A percentile compares a stretch with the other conserved stretches of the same genome.
Evolutionary conservation across 192 early-diverging fungal genomes (phyloP).

Genomic region (Endogone sp.): DNA sequence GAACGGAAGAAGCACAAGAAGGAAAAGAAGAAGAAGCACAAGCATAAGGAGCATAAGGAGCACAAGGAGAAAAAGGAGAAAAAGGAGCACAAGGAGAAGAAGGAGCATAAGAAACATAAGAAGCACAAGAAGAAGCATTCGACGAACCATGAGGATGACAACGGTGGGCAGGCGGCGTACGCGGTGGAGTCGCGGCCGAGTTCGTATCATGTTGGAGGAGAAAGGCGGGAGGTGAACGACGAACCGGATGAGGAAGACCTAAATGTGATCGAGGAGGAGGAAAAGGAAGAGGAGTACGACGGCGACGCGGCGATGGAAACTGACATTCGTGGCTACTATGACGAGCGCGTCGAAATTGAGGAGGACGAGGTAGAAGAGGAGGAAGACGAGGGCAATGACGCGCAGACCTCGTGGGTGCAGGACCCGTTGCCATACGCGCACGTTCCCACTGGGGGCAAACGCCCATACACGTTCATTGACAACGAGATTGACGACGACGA

Average conservation of each 20-base stretch:
- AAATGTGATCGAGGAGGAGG: background rate
- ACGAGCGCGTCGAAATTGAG: background rate
- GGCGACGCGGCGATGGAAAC: background rate
- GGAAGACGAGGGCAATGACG: constrained; percentile 25
- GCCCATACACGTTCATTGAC: background rate
- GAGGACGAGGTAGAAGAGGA: constrained; percentile 30
- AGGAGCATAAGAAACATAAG: background rate
- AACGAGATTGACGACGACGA: constrained; percentile 7
- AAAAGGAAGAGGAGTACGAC: background rate
- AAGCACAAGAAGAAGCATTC: constrained; percentile 23
- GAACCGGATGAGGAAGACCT: background rate
- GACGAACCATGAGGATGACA: constrained; percentile 14
- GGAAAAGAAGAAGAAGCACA: background rate
- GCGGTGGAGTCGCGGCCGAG: background rate
- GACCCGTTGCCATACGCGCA: background rate
- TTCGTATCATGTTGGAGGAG: background rate
- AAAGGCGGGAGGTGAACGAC: background rate
- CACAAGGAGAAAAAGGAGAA: background rate
- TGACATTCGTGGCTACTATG: background rate
- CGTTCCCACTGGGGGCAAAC: constrained; percentile 3
- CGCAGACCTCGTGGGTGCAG: constrained; percentile 11
- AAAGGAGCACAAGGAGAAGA: background rate
- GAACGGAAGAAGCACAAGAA: background rate
- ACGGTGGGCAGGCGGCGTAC: constrained; percentile 10
- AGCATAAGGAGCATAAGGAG: background rate